These are phyloP conservation scores for Candolleomyces efflorescens DNA, from an alignment of 768 basidiomycete species.

Conservation along the genomic window DNA sequence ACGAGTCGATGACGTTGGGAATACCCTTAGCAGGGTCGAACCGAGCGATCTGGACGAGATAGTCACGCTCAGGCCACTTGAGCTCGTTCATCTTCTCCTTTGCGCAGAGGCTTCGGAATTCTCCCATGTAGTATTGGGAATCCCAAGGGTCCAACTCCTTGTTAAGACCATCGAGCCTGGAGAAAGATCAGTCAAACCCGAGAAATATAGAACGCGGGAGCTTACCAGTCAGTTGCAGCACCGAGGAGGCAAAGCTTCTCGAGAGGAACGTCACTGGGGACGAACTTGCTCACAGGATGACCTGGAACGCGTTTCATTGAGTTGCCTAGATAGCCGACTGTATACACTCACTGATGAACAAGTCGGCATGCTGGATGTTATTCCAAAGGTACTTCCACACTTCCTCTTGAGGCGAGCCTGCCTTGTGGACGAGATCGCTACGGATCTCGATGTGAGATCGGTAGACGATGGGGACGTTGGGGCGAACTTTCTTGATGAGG, in stretches of 20 bases:
- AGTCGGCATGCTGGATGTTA: constrained; percentile 83
- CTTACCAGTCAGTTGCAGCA: constrained; percentile 83
- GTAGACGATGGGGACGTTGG: constrained; percentile 86
- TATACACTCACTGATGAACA: constrained; percentile 76
- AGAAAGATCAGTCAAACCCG: neutral
- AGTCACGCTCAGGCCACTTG: constrained; percentile 76
- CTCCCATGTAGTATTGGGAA: constrained; percentile 85
- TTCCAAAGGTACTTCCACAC: constrained; percentile 97
- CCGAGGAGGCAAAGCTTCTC: constrained; percentile 71
- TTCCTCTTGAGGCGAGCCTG: constrained; percentile 81
- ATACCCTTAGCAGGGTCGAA: constrained; percentile 83
- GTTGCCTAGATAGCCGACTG: neutral
- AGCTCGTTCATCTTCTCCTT: constrained; percentile 82
- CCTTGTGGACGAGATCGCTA: constrained; percentile 77
- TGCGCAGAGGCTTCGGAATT: constrained; percentile 71
- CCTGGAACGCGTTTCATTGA: constrained; percentile 24
- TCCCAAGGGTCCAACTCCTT: constrained; percentile 82
- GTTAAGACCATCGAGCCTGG: constrained; percentile 90
- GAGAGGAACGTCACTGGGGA: constrained; percentile 77
- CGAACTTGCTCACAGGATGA: constrained; percentile 93
- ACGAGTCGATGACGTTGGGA: constrained; percentile 82
- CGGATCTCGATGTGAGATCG: constrained; percentile 95
- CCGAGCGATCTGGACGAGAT: constrained; percentile 88
- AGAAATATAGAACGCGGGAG: neutral
- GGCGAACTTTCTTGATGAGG: constrained; percentile 79